These are phyloP conservation scores for Coemansia sp. DNA, from an alignment of 371 early-diverging fungal species.

Conservation along the genomic window DNA sequence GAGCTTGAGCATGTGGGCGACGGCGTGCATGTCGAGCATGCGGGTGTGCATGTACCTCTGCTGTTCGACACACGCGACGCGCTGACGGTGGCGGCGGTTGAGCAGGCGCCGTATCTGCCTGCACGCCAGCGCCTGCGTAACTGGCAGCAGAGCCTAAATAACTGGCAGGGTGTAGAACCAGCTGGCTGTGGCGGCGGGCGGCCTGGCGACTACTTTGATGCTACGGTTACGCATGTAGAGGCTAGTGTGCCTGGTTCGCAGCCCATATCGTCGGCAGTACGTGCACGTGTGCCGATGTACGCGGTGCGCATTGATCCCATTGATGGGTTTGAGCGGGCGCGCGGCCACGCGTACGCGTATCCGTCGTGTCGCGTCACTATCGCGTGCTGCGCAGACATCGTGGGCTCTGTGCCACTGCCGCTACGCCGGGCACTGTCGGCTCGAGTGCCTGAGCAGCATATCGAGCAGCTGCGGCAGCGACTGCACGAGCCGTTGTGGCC, in stretches of 20 bases:
- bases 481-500: constrained; percentile 14
- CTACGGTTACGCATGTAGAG: constrained; percentile 35
- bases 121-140: constrained; percentile 36
- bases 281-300: constrained; percentile 28
- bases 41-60: constrained; percentile 22
- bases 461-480: constrained; percentile 11
- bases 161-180: too few relatives aligned
- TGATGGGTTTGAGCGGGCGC: constrained; percentile 41
- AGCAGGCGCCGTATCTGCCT: constrained; percentile 25
- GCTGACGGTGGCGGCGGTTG: constrained; percentile 18
- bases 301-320: constrained; percentile 41
- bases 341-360: constrained; percentile 3
- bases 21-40: constrained; percentile 17
- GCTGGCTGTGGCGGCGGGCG: neutral
- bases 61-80: constrained; percentile 35
- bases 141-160: constrained; percentile 10
- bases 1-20: constrained; percentile 19
- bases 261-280: constrained; percentile 26
- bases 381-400: constrained; percentile 37
- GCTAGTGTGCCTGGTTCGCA: constrained; percentile 48
- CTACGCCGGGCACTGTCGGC: constrained; percentile 38
- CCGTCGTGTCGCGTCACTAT: constrained; percentile 42
- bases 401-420: constrained; percentile 36
- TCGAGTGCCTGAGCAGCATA: constrained; percentile 14
- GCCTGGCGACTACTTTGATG: constrained; percentile 30